Base-by-base conservation (phyloP, 2,329 filamentous ascomycete genomes). In the Didymosphaeria variabile region DNA sequence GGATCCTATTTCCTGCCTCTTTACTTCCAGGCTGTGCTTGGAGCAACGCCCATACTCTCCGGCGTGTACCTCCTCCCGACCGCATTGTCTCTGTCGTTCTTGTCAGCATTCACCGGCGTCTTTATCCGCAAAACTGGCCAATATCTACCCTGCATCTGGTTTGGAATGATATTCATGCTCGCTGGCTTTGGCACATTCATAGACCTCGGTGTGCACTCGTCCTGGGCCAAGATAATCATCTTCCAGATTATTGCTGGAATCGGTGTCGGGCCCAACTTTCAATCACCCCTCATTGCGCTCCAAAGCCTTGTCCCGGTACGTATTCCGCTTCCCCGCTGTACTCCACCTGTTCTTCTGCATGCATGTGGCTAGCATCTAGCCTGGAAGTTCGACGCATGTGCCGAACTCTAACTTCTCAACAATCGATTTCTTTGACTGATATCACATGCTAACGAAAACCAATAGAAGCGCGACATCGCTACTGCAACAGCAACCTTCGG, bases 1-100 rank as follows among this genome's bases (percentile, higher is more conserved):
- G 88, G 87, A 32, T 88, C 86, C 63, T 96, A 94, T 82, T 96
- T 91, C 80, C 83, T 96, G 5, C 92, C 92, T 0, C 84, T 97
- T 2, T 97, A 96, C 81, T 94, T 93, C 79, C 92, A 96, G 79
- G 86, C 89, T 55, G 88, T 91, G 55, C 83, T 92, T 46, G 85
- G 90, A 53, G 87, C 87, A 2, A 84, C 85, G 0, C 90, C 92
- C 0, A 85, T 94, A 38, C 80, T 90, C 32, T 91, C 88, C 1
- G 92, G 92, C 53, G 87, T 94, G 52, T 92, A 92, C 71, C 77
- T 93, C 17, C 83, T 95, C 15, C 90, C 92, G 0, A 87, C 87
- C 63, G 90, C 90, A 9, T 73, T 94, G 36, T 84, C 88, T 1
- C 80, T 92, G 3, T 91, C 90, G 0, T 65, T 91, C 63, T 74